Evolutionary conservation across 192 early-diverging fungal genomes (phyloP).

Genomic region (Diversispora eburnea): DNA sequence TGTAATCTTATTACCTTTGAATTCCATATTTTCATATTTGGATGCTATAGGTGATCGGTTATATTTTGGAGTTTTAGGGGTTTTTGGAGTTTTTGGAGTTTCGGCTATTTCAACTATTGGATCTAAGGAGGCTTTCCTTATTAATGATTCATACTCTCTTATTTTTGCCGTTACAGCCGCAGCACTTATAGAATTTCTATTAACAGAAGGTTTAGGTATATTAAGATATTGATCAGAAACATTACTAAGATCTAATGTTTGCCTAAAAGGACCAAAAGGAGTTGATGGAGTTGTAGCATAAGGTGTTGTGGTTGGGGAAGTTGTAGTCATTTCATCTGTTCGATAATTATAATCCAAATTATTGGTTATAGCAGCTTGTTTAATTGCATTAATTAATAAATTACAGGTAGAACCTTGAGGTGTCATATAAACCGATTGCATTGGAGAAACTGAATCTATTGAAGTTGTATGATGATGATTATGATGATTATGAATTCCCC

Average conservation of each 20-base stretch:
- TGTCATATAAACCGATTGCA: slow-evolving; percentile 8
- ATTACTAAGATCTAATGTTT: slow-evolving; percentile 10
- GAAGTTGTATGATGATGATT: not conserved
- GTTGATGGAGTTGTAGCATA: slow-evolving; percentile 13
- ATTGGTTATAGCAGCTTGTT: not conserved
- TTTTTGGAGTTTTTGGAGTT: not conserved
- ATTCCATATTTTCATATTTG: too few species aligned
- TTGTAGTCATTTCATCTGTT: not conserved
- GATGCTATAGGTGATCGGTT: not conserved
- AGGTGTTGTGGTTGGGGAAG: not conserved
- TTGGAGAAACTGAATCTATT: slow-evolving; percentile 2
- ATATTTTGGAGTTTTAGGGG: not conserved
- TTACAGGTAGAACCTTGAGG: slow-evolving; percentile 17
- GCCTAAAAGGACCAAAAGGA: slow-evolving; percentile 4
- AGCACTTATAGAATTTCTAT: not conserved
- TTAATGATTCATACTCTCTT: slow-evolving; percentile 15
- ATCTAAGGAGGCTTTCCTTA: not conserved
- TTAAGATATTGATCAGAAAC: not conserved
- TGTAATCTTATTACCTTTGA: too few species aligned
- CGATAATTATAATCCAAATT: not conserved
- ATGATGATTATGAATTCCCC: not conserved
- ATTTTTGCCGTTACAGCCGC: not conserved
- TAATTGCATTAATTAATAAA: slow-evolving; percentile 10
- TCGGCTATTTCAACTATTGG: not conserved
- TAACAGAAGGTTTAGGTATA: not conserved